Evolutionary conservation across 2,329 filamentous ascomycete species (phyloP), one percentile per base, ranked within the genome.

Genomic region (Clonostachys solani): DNA sequence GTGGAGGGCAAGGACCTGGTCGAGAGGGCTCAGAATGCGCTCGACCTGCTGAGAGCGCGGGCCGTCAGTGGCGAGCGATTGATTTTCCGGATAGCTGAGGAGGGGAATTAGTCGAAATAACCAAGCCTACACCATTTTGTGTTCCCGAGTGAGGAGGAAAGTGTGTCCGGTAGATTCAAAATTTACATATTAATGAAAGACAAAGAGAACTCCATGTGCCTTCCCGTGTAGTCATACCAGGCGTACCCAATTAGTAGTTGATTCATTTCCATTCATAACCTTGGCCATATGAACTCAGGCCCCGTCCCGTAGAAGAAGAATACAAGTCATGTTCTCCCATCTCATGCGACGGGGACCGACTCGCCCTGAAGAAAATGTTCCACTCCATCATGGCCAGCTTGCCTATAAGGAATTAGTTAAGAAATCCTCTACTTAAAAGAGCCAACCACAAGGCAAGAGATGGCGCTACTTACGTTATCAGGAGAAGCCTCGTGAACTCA

Each of bases 401-500:
- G 64, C 29, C 65, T 68, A 18, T 43, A 7, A 5, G 9, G 5
- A 12, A 5, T 34, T 6, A 36, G 23, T n/a, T 17, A 2, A 18
- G 12, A 15, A 18, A 41, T 10, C 5, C 44, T 15, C 16, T 15
- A 9, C 23, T 23, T 23, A 0, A 29, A 45, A 33, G 15, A 45
- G 19, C 2, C 34, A 17, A 36, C 13, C 12, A 18, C 33, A 9
- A 37, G 23, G 10, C 23, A 29, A 18, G 19, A 35, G 7, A 33
- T n/a, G n/a, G 17, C 17, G 15, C 6, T 17, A 65, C 67, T 60
- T 51, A 70, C 67, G 61, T 53, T 10, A 62, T 68, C 41, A 71
- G 50, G 53, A 70, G 60, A 12, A 68, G 18, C 49, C 50, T 63
- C 16, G 68, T 65, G 54, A 71, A 70, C 5, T 70, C 67, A 29